phyloP scores from a whole-genome alignment of 768 basidiomycete genomes.

The Phallus indusiatus region DNA sequence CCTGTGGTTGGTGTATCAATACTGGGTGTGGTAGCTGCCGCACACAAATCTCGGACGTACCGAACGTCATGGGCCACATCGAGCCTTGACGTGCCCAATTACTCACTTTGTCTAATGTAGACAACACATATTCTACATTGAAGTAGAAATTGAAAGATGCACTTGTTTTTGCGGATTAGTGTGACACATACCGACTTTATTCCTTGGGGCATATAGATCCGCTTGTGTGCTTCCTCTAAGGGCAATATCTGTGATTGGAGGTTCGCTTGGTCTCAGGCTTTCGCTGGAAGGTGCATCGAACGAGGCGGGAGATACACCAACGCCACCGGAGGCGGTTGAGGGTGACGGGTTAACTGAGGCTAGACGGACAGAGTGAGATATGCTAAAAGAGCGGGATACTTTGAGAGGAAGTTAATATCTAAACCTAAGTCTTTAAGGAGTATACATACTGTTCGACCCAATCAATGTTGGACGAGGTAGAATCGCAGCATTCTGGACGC shows the following conservation, averaged over 20 bases:
- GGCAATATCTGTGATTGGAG: slow-evolving; percentile 58
- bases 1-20: slow-evolving; percentile 34
- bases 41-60: slow-evolving; percentile 26
- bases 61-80: slow-evolving; percentile 99
- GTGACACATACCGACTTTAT: slow-evolving; percentile 64
- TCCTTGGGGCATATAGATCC: slow-evolving; percentile 80
- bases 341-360: slow-evolving; percentile 22
- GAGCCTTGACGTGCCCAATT: slow-evolving; percentile 98
- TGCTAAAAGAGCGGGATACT: not conserved
- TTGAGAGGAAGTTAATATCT: not conserved
- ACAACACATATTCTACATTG: slow-evolving; percentile 84
- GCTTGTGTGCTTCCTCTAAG: slow-evolving; percentile 74
- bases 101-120: slow-evolving; percentile 90
- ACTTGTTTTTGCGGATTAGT: not conserved
- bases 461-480: not conserved
- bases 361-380: slow-evolving; percentile 19
- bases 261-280: slow-evolving; percentile 27
- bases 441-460: not conserved
- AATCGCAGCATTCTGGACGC: not conserved
- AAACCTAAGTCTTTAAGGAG: not conserved
- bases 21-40: not conserved
- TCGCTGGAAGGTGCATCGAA: slow-evolving; percentile 4
- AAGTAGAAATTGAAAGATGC: not conserved
- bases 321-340: slow-evolving; percentile 27
- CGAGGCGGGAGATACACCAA: slow-evolving; percentile 5